These are phyloP conservation scores for Pleurotus tuoliensis DNA, from an alignment of 768 basidiomycete species.

Conservation along the genomic window DNA sequence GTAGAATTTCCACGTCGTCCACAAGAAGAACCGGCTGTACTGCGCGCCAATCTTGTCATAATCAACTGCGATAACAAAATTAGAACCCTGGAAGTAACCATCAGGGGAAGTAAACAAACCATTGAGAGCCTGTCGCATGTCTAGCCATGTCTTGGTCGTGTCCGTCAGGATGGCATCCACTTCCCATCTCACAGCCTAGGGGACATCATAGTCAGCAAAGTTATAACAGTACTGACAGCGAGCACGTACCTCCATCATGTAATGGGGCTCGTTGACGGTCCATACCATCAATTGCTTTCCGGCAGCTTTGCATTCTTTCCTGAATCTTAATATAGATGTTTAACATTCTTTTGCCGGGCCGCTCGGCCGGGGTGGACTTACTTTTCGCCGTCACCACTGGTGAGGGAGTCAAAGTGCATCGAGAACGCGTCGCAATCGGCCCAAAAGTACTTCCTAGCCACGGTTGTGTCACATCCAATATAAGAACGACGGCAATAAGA, in stretches of 20 bases:
- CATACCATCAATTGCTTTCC: conserved; percentile 90
- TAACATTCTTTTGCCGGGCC: too few relatives aligned
- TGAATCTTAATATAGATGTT: conserved; percentile 50
- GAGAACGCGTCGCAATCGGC: conserved; percentile 82
- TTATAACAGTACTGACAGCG: not conserved
- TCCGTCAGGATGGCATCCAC: conserved; percentile 79
- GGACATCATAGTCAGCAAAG: not conserved
- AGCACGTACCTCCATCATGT: conserved; percentile 81
- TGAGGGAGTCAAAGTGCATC: conserved; percentile 70
- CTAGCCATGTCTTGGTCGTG: conserved; percentile 63
- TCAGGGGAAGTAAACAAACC: conserved; percentile 32
- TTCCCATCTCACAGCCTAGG: conserved; percentile 74
- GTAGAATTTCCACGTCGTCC: conserved; percentile 65
- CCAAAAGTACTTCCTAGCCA: conserved; percentile 90
- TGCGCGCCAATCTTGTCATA: conserved; percentile 61
- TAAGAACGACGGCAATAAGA: conserved; percentile 84
- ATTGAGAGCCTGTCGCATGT: conserved; percentile 53
- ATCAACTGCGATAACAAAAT: conserved; percentile 40
- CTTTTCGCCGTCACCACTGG: conserved; percentile 68
- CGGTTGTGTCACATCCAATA: conserved; percentile 68
- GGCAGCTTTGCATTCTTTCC: conserved; percentile 68
- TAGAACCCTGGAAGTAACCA: not conserved
- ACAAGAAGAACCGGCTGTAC: conserved; percentile 67
- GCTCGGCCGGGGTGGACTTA: conserved; percentile 29
- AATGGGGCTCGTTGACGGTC: conserved; percentile 89